Percentiles rank a stretch among this genome's conserved stretches.
Evolutionary conservation across 805 yeast genomes (phyloP).

Genomic region (Yarrowia porcina): DNA sequence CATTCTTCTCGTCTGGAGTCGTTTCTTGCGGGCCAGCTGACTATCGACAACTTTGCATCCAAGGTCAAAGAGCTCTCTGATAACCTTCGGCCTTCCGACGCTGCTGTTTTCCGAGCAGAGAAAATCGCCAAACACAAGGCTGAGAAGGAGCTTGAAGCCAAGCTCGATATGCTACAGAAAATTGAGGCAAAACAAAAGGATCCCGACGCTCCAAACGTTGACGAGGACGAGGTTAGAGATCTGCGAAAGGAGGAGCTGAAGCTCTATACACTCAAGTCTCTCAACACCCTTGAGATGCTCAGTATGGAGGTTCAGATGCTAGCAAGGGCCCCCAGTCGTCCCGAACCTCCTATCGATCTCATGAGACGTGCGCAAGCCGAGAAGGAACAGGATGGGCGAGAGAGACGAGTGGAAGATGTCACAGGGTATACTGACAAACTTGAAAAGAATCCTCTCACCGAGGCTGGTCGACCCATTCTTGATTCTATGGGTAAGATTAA

Average conservation of each 20-base stretch:
- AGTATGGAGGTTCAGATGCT: conserved; percentile 67
- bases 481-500: conserved; percentile 74
- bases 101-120: conserved; percentile 56
- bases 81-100: conserved; percentile 31
- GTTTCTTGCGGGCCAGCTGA: not conserved
- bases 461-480: conserved; percentile 45
- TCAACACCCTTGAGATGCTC: conserved; percentile 54
- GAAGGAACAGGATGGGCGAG: not conserved
- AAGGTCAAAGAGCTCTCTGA: conserved; percentile 25
- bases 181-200: conserved; percentile 3
- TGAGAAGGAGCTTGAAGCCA: conserved; percentile 52
- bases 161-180: conserved; percentile 40
- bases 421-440: conserved; percentile 62
- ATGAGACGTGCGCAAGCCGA: conserved; percentile 2
- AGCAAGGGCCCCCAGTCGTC: conserved; percentile 37
- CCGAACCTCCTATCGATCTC: conserved; percentile 31
- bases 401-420: conserved; percentile 21
- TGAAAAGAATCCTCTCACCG: conserved; percentile 42
- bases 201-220: conserved; percentile 36
- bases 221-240: conserved; percentile 62
- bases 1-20: conserved; percentile 25
- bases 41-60: not conserved
- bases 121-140: conserved; percentile 66
- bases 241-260: conserved; percentile 55
- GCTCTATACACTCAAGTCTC: conserved; percentile 51